Conservation (phyloP, 805 yeast genomes). For the Zygoascus bituminiphila region DNA sequence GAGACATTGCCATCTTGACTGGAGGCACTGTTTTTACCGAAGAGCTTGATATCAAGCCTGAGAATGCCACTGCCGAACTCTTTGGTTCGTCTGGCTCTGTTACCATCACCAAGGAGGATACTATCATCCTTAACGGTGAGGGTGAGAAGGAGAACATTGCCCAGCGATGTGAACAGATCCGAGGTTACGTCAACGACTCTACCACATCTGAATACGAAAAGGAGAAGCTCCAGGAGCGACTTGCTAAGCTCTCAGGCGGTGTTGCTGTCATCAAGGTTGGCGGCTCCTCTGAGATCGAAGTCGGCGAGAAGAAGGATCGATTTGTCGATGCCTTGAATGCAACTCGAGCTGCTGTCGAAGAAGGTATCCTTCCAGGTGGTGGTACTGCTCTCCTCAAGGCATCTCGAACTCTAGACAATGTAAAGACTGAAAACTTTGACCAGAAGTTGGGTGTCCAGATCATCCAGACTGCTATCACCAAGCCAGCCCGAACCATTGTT, state of each 20-base stretch:
- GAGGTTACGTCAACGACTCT: conserved; percentile 65
- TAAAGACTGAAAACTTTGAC: conserved; percentile 81
- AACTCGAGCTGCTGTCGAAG: conserved; percentile 97
- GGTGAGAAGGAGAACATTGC: conserved; percentile 75
- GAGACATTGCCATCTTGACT: conserved; percentile 89
- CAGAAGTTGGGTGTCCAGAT: conserved; percentile 93
- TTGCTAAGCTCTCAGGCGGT: conserved; percentile 96
- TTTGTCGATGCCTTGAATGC: conserved; percentile 98
- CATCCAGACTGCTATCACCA: conserved; percentile 84
- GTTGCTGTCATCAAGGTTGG: conserved; percentile 98
- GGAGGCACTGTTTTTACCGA: conserved; percentile 87
- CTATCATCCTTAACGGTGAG: conserved; percentile 87
- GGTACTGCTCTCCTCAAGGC: conserved; percentile 98
- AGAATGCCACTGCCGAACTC: conserved; percentile 80
- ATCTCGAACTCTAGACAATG: conserved; percentile 58
- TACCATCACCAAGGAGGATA: conserved; percentile 91
- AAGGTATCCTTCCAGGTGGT: conserved; percentile 98
- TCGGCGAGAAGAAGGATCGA: conserved; percentile 98
- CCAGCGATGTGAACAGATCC: conserved; percentile 90
- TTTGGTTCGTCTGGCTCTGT: conserved; percentile 89
- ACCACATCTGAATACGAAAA: conserved; percentile 79
- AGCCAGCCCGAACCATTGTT: conserved; percentile 92
- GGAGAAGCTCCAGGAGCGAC: conserved; percentile 94
- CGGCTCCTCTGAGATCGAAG: conserved; percentile 95
- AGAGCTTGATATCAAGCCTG: conserved; percentile 92